Evolutionary conservation across 1,284 basidiomycete genomes (phyloP).

Genomic region (Bondarzewia mesenterica): DNA sequence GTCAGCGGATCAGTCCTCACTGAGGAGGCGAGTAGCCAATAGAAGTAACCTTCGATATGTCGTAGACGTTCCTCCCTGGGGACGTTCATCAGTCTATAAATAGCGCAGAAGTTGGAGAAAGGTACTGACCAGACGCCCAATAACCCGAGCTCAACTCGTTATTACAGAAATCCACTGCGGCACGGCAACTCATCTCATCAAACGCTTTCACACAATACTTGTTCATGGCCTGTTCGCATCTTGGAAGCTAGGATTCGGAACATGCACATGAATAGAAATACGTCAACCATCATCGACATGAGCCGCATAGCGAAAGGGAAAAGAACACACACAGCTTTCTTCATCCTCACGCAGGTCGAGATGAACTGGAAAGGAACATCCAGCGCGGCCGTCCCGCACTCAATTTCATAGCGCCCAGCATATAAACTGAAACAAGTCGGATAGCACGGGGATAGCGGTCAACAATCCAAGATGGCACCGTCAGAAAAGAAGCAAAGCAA

Average conservation of each 20-base stretch:
- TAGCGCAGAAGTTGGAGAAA: not conserved
- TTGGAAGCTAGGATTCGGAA: slow-evolving; percentile 14
- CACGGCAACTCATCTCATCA: slow-evolving; percentile 31
- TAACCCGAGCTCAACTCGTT: slow-evolving; percentile 32
- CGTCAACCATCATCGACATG: not conserved
- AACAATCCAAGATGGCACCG: not conserved
- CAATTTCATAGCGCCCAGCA: slow-evolving; percentile 51
- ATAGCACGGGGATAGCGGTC: not conserved
- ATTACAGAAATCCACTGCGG: slow-evolving; percentile 31
- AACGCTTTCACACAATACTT: slow-evolving; percentile 20
- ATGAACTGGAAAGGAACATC: slow-evolving; percentile 52
- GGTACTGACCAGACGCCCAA: slow-evolving; percentile 39
- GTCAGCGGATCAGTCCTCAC: too few species aligned
- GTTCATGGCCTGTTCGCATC: slow-evolving; percentile 22
- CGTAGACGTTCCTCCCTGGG: slow-evolving; percentile 17
- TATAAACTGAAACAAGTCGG: slow-evolving; percentile 37
- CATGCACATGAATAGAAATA: not conserved
- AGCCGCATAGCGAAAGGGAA: too few species aligned
- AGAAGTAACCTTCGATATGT: too few species aligned
- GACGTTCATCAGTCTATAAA: slow-evolving; percentile 9
- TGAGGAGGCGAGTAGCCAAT: not conserved
- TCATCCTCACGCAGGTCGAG: slow-evolving; percentile 26
- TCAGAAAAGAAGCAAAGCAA: slow-evolving; percentile 16
- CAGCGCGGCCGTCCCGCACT: slow-evolving; percentile 50
- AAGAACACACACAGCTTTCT: slow-evolving; percentile 27